A percentile compares a stretch with the other conserved stretches of the same genome.
These are phyloP conservation scores for Sergeia podlipaevii DNA, from an alignment of 208 protist species.

Conservation along the genomic window DNA sequence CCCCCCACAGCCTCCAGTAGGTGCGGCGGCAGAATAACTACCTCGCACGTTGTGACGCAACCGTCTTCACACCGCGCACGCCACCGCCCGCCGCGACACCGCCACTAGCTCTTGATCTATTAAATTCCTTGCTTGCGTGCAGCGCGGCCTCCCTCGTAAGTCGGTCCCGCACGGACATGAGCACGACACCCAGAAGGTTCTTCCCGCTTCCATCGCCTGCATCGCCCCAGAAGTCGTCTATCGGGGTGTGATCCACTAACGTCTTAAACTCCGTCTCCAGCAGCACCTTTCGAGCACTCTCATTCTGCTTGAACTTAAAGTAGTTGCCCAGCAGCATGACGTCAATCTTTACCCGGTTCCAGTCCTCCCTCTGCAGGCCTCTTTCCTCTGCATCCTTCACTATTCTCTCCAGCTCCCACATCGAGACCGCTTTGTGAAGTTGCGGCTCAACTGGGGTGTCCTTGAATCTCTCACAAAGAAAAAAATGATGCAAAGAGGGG, in stretches of 20 bases:
- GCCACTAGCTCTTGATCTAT: neutral
- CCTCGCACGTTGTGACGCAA: no score
- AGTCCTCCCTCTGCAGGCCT: conserved; percentile 63
- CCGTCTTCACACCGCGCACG: no score
- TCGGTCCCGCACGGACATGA: conserved; percentile 67
- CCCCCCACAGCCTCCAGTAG: no score
- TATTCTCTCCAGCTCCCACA: conserved; percentile 78
- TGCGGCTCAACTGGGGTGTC: conserved; percentile 41
- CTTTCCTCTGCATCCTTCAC: conserved; percentile 61
- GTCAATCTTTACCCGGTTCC: conserved; percentile 81
- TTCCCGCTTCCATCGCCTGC: conserved; percentile 76
- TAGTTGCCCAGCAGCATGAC: conserved; percentile 86
- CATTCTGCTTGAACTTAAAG: conserved; percentile 89
- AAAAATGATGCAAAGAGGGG: conserved; percentile 81
- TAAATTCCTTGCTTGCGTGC: conserved; percentile 9
- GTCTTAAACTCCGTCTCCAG: conserved; percentile 53
- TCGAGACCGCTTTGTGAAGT: conserved; percentile 47
- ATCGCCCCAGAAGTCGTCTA: conserved; percentile 86
- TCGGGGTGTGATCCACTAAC: conserved; percentile 76
- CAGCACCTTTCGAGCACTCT: conserved; percentile 42
- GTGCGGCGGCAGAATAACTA: no score
- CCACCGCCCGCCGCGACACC: neutral
- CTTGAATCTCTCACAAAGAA: conserved; percentile 78
- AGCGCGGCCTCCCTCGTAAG: conserved; percentile 21
- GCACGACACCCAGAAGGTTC: conserved; percentile 77